Base-by-base conservation (phyloP, 352 stramenopile species). In the Discostella stelligera region DNA sequence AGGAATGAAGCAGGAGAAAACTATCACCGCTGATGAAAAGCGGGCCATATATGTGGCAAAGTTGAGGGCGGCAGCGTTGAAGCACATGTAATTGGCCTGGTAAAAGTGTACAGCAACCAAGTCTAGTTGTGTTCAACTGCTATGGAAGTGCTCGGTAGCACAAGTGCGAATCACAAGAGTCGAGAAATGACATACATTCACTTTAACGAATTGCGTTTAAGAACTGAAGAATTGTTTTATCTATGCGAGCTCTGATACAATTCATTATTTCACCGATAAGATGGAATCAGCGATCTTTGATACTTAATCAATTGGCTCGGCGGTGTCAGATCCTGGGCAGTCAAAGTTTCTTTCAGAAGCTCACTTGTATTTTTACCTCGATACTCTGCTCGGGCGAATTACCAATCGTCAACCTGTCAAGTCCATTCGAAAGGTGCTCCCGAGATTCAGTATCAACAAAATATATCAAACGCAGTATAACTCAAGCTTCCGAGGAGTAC, bases 61-160 rank as follows among this genome's bases (percentile, higher is more conserved):
- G 18, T 20, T 70, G 48, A 59, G 55, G 62, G 25, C 48, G 18
- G 30, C 58, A 3, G 9, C 62, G 16, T 18, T 70, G 62, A 70
- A 70, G 20, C 62, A 70, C 48, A 21, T 70, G 48, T 70, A 44
- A 70, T 46, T 18, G 27, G 32, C 32, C 32, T 41, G 32, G 3
- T 41, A n/a, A n/a, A 9, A 41, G 32, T 41, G 32, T 44, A 44
- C 13, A 44, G 37, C 4, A 44, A 8, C 37, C 37, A 8, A 11
- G 37, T 44, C 37, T 8, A 44, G 7, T 44, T 10, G 37, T 44
- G 4, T 44, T 44, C 37, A 44, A 8, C 37, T 44, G 37, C 37
- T 44, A 14, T 44, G 37, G 37, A 44, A 44, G 11, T 44, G 37
- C 7, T 44, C n/a, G n/a, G n/a, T n/a, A n/a, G n/a, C n/a, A n/a